Evolutionary conservation across 345 rosid species (phyloP), one percentile per base, ranked within the genome.

Genomic region (Acer saccharum): DNA sequence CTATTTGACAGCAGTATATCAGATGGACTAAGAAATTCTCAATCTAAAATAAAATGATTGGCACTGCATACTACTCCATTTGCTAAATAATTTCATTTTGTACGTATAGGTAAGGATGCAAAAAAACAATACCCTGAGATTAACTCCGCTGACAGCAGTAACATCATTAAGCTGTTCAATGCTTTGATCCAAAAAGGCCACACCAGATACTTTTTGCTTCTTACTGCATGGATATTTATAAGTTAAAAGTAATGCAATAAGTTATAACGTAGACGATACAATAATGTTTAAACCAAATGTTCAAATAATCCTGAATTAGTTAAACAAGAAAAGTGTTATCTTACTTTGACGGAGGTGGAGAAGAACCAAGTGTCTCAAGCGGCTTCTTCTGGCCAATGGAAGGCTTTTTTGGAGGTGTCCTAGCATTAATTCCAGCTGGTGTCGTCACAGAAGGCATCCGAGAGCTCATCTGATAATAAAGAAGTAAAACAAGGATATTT

Each of bases 151-250:
- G 87, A 97, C 98, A 86, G 97, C 98, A 80, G 99, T 93, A 69
- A 94, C 98, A 88, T 94, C 99, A 85, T 93, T 97, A 76, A 97
- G 98, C 75, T 94, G 99, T 75, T 93, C 99, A 81, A 94, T 97
- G 89, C 98, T 94, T 86, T 97, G 98, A 88, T 97, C 98, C 74
- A 70, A 78, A 78, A 89, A 88, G 76, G 85, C 87, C 75, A 93
- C 39, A 35, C 39, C 98, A 39, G 92, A 85, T 69, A 94, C 91
- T 77, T 94, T 97, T 78, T 90, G 98, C 90, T 97, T 97, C 95
- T 97, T 94, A 81, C 99, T 97, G 92, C 65, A 35, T 8, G 29
- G 71, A 27, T 77, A 67, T 48, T 23, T 68, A 48, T 35, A n/a
- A 65, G 77, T 57, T 44, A 75, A 52, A 77, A 75, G 29, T 65